Evolutionary conservation across 2,329 filamentous ascomycete genomes (phyloP).

Genomic region (Cercospora zeina): DNA sequence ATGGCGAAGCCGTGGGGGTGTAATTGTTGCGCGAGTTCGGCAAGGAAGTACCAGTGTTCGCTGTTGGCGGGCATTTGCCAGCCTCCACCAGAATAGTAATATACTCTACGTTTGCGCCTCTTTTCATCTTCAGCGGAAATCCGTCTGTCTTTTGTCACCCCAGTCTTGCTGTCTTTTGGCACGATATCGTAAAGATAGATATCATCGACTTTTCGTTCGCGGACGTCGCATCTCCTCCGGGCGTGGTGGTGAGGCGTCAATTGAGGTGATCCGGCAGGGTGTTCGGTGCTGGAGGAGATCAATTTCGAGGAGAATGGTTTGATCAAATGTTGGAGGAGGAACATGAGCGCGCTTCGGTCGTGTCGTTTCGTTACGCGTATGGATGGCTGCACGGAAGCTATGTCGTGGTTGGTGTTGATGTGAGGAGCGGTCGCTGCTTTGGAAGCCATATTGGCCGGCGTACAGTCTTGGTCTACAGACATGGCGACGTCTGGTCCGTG

Average conservation of each 20-base stretch:
- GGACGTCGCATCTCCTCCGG: conserved; percentile 41
- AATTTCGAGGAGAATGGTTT: conserved; percentile 43
- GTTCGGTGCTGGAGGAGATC: conserved; percentile 37
- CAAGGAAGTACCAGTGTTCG: conserved; percentile 56
- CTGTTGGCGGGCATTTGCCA: conserved; percentile 55
- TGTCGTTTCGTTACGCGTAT: conserved; percentile 43
- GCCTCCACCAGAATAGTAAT: conserved; percentile 59
- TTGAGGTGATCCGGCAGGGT: conserved; percentile 45
- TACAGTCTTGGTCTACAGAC: neutral
- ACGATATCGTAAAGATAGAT: conserved; percentile 52
- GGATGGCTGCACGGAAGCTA: conserved; percentile 18
- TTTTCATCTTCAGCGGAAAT: conserved; percentile 17
- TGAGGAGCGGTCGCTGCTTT: neutral
- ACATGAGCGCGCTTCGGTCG: conserved; percentile 42
- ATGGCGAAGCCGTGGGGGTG: conserved; percentile 40
- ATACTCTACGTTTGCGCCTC: conserved; percentile 43
- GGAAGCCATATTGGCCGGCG: conserved; percentile 6
- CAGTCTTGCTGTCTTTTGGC: conserved; percentile 14
- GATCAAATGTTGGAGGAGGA: conserved; percentile 43
- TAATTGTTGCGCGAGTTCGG: conserved; percentile 49
- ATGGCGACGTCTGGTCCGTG: neutral
- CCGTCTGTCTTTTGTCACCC: neutral
- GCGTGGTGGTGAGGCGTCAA: conserved; percentile 43
- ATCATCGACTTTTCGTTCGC: conserved; percentile 46
- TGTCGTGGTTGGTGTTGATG: conserved; percentile 13